Conservation (phyloP, 768 basidiomycete species). For the Paxillus involutus region DNA sequence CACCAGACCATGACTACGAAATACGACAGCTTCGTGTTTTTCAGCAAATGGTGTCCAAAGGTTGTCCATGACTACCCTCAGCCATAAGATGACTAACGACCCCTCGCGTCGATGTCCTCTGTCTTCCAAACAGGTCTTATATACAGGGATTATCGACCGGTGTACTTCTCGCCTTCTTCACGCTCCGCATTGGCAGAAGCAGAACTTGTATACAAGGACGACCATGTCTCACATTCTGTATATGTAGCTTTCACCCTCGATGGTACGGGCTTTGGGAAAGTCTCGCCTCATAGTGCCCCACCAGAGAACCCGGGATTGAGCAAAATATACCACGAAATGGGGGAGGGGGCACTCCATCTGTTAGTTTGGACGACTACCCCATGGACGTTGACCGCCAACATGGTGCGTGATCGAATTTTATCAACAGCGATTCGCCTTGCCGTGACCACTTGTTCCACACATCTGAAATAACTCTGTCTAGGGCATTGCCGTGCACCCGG, state of each 20-base stretch:
- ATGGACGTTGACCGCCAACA: slow-evolving; percentile 95
- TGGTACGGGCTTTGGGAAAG: slow-evolving; percentile 6
- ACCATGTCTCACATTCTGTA: slow-evolving; percentile 84
- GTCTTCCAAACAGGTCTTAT: slow-evolving; percentile 60
- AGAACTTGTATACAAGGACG: slow-evolving; percentile 86
- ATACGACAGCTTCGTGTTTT: slow-evolving; percentile 86
- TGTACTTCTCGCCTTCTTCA: slow-evolving; percentile 94
- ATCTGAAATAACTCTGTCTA: slow-evolving; percentile 27
- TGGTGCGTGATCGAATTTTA: slow-evolving; percentile 53
- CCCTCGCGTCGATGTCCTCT: not conserved
- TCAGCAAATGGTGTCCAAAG: slow-evolving; percentile 83
- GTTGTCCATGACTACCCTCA: slow-evolving; percentile 33
- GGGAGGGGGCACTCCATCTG: slow-evolving; percentile 45
- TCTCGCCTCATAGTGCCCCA: slow-evolving; percentile 1
- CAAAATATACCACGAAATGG: slow-evolving; percentile 29
- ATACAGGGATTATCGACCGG: slow-evolving; percentile 83
- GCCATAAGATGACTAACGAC: not conserved
- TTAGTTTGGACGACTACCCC: slow-evolving; percentile 98
- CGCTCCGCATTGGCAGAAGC: slow-evolving; percentile 94
- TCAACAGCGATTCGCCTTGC: not conserved
- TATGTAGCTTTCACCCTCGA: slow-evolving; percentile 81
- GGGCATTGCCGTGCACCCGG: slow-evolving; percentile 87
- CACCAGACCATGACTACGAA: slow-evolving; percentile 80
- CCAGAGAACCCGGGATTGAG: slow-evolving; percentile 11
- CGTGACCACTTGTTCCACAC: not conserved